Base-by-base conservation (phyloP, 305 asterid species). In the Solanum hybrid region DNA sequence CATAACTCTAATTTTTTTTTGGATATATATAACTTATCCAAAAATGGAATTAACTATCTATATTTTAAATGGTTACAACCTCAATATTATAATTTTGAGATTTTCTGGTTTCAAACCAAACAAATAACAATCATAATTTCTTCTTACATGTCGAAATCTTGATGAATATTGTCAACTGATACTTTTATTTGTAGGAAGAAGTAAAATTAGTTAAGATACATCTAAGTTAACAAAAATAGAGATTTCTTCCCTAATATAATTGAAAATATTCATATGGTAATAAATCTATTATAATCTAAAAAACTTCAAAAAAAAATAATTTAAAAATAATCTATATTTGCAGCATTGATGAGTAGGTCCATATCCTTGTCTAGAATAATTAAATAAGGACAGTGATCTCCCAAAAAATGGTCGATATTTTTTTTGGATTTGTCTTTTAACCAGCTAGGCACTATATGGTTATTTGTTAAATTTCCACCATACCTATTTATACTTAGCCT, bases 361-460 rank as follows among this genome's bases (percentile, higher is more conserved):
- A 45, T 76, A 76, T 83, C 11, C 11, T 81, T 45, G 68, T 83
- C 75, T 31, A 17, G 72, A 83, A 14, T 45, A 83, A 83, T 83
- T 45, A 27, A 83, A 83, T 45, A 68, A 29, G 88, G 87, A 83
- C 38, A 83, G 10, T 83, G 87, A 83, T 83, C 27, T 29, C 10
- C 87, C 73, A 29, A 45, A 41, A 41, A 33, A 17, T 32, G 75
- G 24, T 26, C 24, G n/a, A 83, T 29, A 45, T 0, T 5, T 83
- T 17, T 83, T 45, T 83, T 83, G 88, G 88, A 83, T 27, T 83
- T 83, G 88, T 83, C 88, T 45, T 41, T 83, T 83, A 83, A 83
- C 88, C 88, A 83, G 88, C 72, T 45, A 83, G 73, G 88, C 38
- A 83, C 0, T 8, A 83, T 8, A 41, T 83, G 87, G 72, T 70